Conservation (phyloP, 768 basidiomycete genomes). For the Dictyophora rubrovolvata region DNA sequence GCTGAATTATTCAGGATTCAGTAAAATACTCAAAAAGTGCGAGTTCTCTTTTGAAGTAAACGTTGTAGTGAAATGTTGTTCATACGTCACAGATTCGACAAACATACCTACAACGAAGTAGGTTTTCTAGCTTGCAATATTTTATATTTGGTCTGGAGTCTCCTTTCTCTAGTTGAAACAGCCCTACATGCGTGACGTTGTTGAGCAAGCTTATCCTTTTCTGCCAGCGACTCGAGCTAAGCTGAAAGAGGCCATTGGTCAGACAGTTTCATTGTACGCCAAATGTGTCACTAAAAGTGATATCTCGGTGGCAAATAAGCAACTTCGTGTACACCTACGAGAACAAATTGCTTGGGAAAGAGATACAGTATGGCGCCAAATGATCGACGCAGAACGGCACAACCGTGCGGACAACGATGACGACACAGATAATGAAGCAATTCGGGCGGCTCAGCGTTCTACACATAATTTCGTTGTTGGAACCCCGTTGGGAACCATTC, state of each 20-base stretch:
- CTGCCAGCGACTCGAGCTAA: conserved; percentile 47
- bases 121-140: conserved; percentile 9
- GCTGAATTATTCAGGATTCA: conserved; percentile 85
- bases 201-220: conserved; percentile 66
- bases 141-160: background rate
- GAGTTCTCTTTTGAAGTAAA: conserved; percentile 16
- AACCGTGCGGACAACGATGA: conserved; percentile 37
- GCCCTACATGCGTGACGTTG: conserved; percentile 58
- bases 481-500: conserved; percentile 49
- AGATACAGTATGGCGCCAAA: conserved; percentile 95
- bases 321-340: conserved; percentile 77
- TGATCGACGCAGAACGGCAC: conserved; percentile 76
- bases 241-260: conserved; percentile 45
- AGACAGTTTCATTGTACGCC: conserved; percentile 66
- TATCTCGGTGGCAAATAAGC: conserved; percentile 54
- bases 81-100: conserved; percentile 69
- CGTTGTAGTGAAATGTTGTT: conserved; percentile 1
- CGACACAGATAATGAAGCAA: conserved; percentile 13
- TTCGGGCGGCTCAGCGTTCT: conserved; percentile 3
- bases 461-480: conserved; percentile 1
- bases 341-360: conserved; percentile 96
- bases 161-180: conserved; percentile 51
- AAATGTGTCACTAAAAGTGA: conserved; percentile 79
- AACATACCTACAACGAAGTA: conserved; percentile 70
- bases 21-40: conserved; percentile 93